Evolutionary conservation across 129 eudicot species (phyloP), one percentile per base, ranked within the genome.

Genomic region (Calendula officinalis): DNA sequence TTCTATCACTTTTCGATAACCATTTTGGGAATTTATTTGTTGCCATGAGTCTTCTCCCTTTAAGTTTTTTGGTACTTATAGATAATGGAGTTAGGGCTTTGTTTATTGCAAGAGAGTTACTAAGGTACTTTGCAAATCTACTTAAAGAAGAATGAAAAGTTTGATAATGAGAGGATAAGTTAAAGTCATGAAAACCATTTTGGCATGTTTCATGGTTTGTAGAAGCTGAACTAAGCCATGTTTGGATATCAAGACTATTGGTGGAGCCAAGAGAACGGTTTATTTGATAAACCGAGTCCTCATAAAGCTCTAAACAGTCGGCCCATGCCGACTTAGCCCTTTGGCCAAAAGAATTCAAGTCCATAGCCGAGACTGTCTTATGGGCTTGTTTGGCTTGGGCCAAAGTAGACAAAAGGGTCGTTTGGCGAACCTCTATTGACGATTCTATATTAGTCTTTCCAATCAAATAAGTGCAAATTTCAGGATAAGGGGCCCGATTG

Each of bases 221-320:
- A 33, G 76, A 46, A 5, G 70, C 87, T 2, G 83, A 78, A 52
- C 83, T 82, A 57, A 82, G 73, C 87, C 87, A 82, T 3, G 87
- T 82, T 67, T 78, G 87, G 69, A 75, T 65, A 39, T 78, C 81
- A 9, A 51, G 22, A 54, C 55, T 64, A 56, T 73, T 73, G 60
- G 64, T 53, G 36, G 77, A 54, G 12, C 65, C 75, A 35, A 79
- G 37, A 8, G 89, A 64, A 55, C 73, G 84, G 43, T 79, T 81
- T 64, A 82, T 54, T 11, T 65, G 57, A 63, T 68, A 59, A 68
- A 85, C 66, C 15, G 83, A 71, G 70, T 81, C 85, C 36, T 85
- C 88, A 1, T 82, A 85, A 22, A 85, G 85, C 79, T 85, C 94
- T 68, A 82, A 12, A 69, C 94, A 85, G 47, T 85, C 94, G 0